Evolutionary conservation across 345 rosid genomes (phyloP), one percentile per base, ranked within the genome.

Genomic region (Clausena lansium): DNA sequence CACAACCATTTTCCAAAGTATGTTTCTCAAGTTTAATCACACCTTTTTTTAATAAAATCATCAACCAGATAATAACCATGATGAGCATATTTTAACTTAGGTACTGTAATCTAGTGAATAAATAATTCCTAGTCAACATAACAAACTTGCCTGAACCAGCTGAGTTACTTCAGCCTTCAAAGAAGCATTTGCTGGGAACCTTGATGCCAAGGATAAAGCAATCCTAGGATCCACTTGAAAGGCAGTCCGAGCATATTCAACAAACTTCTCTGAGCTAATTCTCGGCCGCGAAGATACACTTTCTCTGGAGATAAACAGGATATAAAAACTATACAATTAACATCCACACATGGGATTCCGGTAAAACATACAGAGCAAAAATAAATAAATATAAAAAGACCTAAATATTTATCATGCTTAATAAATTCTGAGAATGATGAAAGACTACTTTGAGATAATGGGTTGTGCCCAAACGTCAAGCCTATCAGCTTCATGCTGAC

Each of bases 401-500:
- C 54, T 65, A 67, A 9, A 70, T 47, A 41, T 77, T 28, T 27
- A 50, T 17, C 47, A 63, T 27, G 47, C 14, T 79, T 59, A 68
- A 52, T 32, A 59, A 60, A 60, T 19, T 60, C 27, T 33, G 62
- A 10, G 66, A 6, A 61, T 74, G 6, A 55, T 24, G 24, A 57
- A 60, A 61, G 33, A 69, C 85, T 93, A 97, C 99, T 94, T 96
- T 35, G 95, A 85, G 78, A 86, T 90, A 64, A 88, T 87, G 76
- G 99, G 99, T 73, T 93, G 93, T 63, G 99, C 95, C 99, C 99
- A 97, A 76, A 97, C 99, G 54, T 93, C 98, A 86, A 97, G 99
- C 88, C 99, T 89, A 80, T 97, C 98, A 85, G 97, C 94, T 89
- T 97, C 99, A 84, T 91, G 91, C 84, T 97, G 98, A 83, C 98